Conservation (phyloP, 768 basidiomycete genomes). For the Tricholomella constricta region DNA sequence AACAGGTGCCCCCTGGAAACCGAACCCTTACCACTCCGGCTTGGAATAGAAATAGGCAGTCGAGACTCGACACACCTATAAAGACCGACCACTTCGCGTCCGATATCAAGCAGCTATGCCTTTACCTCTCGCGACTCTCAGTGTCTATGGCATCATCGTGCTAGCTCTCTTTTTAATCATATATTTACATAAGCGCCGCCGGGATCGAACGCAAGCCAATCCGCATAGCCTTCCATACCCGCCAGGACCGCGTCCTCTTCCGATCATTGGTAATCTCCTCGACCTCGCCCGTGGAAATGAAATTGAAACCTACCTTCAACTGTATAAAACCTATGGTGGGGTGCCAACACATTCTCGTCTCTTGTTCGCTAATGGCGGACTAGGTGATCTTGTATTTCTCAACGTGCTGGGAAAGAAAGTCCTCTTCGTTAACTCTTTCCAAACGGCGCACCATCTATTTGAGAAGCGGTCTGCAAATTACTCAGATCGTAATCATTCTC, state of each 20-base stretch:
- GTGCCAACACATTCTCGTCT: neutral
- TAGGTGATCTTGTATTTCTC: slow-evolving; percentile 58
- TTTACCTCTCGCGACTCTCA: slow-evolving; percentile 10
- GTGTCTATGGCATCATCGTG: slow-evolving; percentile 7
- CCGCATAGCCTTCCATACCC: slow-evolving; percentile 39
- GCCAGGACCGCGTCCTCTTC: slow-evolving; percentile 56
- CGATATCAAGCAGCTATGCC: neutral
- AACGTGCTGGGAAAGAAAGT: slow-evolving; percentile 51
- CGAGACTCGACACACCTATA: neutral
- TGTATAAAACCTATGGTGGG: slow-evolving; percentile 45
- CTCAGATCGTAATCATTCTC: slow-evolving; percentile 49
- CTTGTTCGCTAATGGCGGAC: neutral
- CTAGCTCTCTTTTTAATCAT: slow-evolving; percentile 4
- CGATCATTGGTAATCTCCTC: slow-evolving; percentile 54
- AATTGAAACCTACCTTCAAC: slow-evolving; percentile 39
- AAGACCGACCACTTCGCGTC: neutral
- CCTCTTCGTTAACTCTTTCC: slow-evolving; percentile 45
- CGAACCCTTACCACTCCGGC: neutral
- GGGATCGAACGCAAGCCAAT: slow-evolving; percentile 12
- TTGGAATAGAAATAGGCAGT: neutral
- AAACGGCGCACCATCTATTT: slow-evolving; percentile 51
- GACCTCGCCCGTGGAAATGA: slow-evolving; percentile 45
- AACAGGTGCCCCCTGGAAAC: slow-evolving; percentile 10
- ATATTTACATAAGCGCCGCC: slow-evolving; percentile 8
- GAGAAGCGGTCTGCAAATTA: slow-evolving; percentile 59